phyloP scores from a whole-genome alignment of 2,329 filamentous ascomycete genomes.

The Aspergillus floridensis region DNA sequence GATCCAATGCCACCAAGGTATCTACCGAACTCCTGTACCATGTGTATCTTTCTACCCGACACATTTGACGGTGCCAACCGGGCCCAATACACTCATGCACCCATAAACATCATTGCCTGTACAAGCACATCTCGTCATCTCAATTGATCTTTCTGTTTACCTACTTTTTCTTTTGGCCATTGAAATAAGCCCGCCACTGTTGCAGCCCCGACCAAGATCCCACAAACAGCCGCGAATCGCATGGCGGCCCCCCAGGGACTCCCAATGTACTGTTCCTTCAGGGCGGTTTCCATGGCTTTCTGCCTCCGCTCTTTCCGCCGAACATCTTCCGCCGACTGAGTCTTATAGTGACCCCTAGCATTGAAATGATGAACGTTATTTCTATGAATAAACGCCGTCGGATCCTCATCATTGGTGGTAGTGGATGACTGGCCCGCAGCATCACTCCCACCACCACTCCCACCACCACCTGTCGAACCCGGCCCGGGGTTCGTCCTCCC shows the following conservation, averaged over 20 bases:
- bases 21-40: background rate
- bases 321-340: slow-evolving; percentile 64
- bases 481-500: slow-evolving; percentile 11
- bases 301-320: slow-evolving; percentile 46
- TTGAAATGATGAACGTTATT: slow-evolving; percentile 76
- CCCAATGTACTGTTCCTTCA: slow-evolving; percentile 25
- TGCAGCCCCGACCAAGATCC: slow-evolving; percentile 36
- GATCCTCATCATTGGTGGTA: slow-evolving; percentile 29
- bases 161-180: slow-evolving; percentile 8
- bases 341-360: slow-evolving; percentile 66
- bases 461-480: background rate
- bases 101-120: background rate
- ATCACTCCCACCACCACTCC: slow-evolving; percentile 10
- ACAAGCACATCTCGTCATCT: background rate
- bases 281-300: slow-evolving; percentile 36
- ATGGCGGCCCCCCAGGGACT: slow-evolving; percentile 28
- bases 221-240: slow-evolving; percentile 40
- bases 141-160: slow-evolving; percentile 1
- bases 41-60: background rate
- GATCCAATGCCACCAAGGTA: slow-evolving; percentile 3
- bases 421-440: slow-evolving; percentile 2
- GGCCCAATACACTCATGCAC: background rate
- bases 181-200: slow-evolving; percentile 28
- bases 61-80: background rate
- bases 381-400: slow-evolving; percentile 37